phyloP scores from a whole-genome alignment of 2,329 filamentous ascomycete species.

The Cordyceps cicadae region DNA sequence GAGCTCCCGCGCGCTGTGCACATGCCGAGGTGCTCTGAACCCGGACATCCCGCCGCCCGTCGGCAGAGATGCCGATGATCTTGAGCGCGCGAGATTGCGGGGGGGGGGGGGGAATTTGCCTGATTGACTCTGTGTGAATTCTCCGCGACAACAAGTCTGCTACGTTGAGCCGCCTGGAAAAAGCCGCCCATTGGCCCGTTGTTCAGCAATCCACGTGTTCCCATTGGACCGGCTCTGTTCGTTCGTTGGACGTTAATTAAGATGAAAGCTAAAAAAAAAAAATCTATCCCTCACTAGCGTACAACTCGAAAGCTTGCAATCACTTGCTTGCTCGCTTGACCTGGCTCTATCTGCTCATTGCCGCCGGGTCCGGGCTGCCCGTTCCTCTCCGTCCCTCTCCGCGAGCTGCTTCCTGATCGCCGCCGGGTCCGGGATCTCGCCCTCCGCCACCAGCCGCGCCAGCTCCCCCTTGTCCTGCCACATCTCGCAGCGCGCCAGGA shows the following conservation, averaged over 20 bases:
- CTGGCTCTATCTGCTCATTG: not conserved
- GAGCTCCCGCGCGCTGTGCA: conserved; percentile 2
- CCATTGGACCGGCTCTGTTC: not conserved
- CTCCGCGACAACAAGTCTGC: not conserved
- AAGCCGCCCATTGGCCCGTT: not conserved
- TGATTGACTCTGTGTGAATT: not conserved
- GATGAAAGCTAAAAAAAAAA: not conserved
- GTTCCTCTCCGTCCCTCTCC: no score
- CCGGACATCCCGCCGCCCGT: not conserved
- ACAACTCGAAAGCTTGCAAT: not conserved
- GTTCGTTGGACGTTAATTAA: not conserved
- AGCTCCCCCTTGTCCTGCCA: not conserved
- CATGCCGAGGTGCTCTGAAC: conserved; percentile 8
- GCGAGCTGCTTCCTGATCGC: not conserved
- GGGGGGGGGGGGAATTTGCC: not conserved
- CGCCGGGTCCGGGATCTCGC: not conserved
- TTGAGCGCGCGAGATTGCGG: not conserved
- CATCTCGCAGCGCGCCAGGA: conserved; percentile 12
- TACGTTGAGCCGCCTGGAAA: not conserved
- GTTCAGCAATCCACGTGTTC: not conserved
- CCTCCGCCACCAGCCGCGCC: not conserved
- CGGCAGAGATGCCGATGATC: not conserved
- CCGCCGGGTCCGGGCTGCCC: no score
- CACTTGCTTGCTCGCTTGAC: not conserved
- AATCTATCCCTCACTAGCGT: not conserved